Conservation (phyloP, 163 green algal genomes). For the Scenedesmus sp. region DNA sequence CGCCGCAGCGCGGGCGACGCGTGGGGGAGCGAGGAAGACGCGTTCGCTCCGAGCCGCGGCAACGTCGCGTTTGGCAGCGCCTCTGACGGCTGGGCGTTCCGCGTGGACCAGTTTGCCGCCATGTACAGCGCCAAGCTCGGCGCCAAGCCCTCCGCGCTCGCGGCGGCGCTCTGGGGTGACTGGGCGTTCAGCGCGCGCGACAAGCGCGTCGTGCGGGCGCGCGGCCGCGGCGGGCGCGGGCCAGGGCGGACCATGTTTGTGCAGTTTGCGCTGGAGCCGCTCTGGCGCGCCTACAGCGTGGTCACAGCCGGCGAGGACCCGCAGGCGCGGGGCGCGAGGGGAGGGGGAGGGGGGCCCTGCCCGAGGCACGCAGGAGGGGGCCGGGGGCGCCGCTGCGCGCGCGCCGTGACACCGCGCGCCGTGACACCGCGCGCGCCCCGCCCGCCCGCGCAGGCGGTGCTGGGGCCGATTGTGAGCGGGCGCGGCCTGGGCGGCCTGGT, state of each 20-base stretch:
- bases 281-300: slow-evolving; percentile 89
- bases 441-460: slow-evolving; percentile 31
- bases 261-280: slow-evolving; percentile 91
- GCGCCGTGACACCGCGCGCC: no score
- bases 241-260: slow-evolving; percentile 88
- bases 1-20: no score
- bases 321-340: neutral
- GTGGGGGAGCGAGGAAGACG: slow-evolving; percentile 45
- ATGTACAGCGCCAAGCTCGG: slow-evolving; percentile 93
- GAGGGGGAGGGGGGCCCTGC: no score
- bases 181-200: slow-evolving; percentile 89
- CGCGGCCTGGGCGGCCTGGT: slow-evolving; percentile 65
- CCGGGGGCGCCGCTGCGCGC: no score
- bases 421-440: no score
- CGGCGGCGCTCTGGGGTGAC: slow-evolving; percentile 90
- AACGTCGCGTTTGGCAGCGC: slow-evolving; percentile 96
- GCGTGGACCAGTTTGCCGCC: slow-evolving; percentile 85
- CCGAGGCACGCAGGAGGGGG: no score
- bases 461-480: slow-evolving; percentile 74
- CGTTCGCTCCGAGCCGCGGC: slow-evolving; percentile 81
- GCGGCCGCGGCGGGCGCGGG: slow-evolving; percentile 12
- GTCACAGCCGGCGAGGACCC: slow-evolving; percentile 65
- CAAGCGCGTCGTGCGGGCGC: slow-evolving; percentile 81
- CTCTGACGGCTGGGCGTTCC: slow-evolving; percentile 96
- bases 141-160: slow-evolving; percentile 60